Conservation (phyloP, 352 stramenopile species). For the Aphanomyces astaci region DNA sequence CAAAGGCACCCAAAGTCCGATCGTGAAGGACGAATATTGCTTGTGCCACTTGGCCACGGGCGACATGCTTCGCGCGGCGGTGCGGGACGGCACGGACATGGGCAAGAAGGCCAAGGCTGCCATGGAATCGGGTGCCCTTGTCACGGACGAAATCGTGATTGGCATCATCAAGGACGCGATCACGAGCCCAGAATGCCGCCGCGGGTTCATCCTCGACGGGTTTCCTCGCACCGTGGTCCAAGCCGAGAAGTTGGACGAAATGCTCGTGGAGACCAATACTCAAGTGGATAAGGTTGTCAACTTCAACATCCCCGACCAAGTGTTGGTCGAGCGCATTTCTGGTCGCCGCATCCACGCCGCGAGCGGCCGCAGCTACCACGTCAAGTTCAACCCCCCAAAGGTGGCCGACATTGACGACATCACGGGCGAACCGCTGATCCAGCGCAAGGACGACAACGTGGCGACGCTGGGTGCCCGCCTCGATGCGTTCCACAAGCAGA, state of each 20-base stretch:
- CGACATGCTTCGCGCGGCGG: slow-evolving; percentile 98
- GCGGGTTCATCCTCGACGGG: slow-evolving; percentile 99
- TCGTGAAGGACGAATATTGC: slow-evolving; percentile 97
- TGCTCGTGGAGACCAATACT: slow-evolving; percentile 86
- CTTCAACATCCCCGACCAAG: slow-evolving; percentile 92
- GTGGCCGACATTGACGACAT: slow-evolving; percentile 83
- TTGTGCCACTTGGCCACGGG: slow-evolving; percentile 97
- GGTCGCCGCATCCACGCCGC: slow-evolving; percentile 93
- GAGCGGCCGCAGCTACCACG: slow-evolving; percentile 95
- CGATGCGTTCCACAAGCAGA: slow-evolving; percentile 94
- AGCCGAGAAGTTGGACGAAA: slow-evolving; percentile 96
- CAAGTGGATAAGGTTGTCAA: slow-evolving; percentile 90
- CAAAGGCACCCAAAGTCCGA: slow-evolving; percentile 98
- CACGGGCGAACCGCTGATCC: slow-evolving; percentile 94
- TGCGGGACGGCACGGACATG: slow-evolving; percentile 94
- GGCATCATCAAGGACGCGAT: slow-evolving; percentile 99
- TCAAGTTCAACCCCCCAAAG: slow-evolving; percentile 96
- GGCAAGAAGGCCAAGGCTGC: slow-evolving; percentile 96
- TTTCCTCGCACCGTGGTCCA: slow-evolving; percentile 98
- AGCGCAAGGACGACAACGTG: slow-evolving; percentile 96
- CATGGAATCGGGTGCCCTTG: slow-evolving; percentile 94
- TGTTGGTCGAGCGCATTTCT: slow-evolving; percentile 95
- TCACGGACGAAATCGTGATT: slow-evolving; percentile 98
- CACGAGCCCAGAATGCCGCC: slow-evolving; percentile 93
- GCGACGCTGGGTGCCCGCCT: slow-evolving; percentile 89